Conservation (phyloP, 768 basidiomycete species). For the Trametes gibbosa region DNA sequence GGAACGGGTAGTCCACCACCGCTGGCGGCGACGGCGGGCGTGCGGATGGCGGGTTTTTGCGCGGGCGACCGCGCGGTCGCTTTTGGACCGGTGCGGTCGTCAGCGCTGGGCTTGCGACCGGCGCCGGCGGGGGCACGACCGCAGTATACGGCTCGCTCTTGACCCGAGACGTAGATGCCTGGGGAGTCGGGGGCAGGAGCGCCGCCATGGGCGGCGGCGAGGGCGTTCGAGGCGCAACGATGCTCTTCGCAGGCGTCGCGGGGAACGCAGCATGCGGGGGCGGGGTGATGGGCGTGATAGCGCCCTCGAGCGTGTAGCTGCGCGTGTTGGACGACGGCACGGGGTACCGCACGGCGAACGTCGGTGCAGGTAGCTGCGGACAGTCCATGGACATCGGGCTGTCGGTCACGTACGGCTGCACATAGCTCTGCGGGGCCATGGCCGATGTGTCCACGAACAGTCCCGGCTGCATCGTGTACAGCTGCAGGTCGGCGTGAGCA, state of each 20-base stretch:
- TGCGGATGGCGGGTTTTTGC: slow-evolving; percentile 11
- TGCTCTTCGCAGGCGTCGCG: not conserved
- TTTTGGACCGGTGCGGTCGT: not conserved
- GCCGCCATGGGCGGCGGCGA: slow-evolving; percentile 10
- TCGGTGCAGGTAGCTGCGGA: not conserved
- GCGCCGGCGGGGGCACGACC: not conserved
- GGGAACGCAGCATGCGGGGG: not conserved
- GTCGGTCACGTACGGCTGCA: not conserved
- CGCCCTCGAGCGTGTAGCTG: slow-evolving; percentile 22
- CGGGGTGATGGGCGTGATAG: slow-evolving; percentile 18
- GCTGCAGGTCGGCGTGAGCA: not conserved
- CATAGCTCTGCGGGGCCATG: not conserved
- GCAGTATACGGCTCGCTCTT: not conserved
- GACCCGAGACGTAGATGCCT: not conserved
- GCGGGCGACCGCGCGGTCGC: slow-evolving; percentile 22
- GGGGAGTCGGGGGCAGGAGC: not conserved
- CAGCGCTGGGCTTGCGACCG: not conserved
- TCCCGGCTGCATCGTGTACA: not conserved
- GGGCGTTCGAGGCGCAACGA: not conserved
- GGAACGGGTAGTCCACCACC: slow-evolving; percentile 19
- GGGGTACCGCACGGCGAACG: not conserved
- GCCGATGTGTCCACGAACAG: slow-evolving; percentile 1
- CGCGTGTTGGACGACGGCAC: slow-evolving; percentile 3
- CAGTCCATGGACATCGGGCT: not conserved
- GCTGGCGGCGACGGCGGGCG: slow-evolving; percentile 11